Percentiles rank a stretch among this genome's conserved stretches.
Conservation (phyloP, 2,329 filamentous ascomycete species). For the Moelleriella libera region DNA sequence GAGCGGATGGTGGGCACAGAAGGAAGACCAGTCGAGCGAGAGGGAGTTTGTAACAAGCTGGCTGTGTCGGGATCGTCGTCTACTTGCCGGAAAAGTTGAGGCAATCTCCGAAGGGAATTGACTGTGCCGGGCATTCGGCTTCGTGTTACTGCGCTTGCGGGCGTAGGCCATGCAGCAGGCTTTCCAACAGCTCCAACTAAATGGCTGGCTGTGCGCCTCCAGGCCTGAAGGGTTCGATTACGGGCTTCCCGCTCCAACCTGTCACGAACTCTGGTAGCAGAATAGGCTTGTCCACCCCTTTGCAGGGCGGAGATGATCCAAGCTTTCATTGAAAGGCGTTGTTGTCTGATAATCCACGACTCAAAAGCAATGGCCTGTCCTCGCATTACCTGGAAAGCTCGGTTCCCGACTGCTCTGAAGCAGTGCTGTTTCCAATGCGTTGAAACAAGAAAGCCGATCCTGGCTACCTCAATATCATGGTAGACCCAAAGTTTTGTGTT, state of each 20-base stretch:
- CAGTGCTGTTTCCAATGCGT: background rate
- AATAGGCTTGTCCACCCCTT: conserved; percentile 21
- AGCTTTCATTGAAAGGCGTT: conserved; percentile 17
- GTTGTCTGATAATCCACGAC: conserved; percentile 16
- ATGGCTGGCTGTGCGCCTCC: conserved; percentile 12
- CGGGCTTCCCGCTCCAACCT: conserved; percentile 18
- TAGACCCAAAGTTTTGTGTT: background rate
- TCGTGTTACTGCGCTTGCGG: background rate
- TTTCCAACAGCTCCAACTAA: conserved; percentile 3
- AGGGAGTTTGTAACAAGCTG: conserved; percentile 24
- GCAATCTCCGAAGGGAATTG: conserved; percentile 12
- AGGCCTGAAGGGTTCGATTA: conserved; percentile 15
- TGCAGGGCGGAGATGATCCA: conserved; percentile 24
- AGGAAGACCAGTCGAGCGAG: conserved; percentile 28
- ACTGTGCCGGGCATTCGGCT: conserved; percentile 9
- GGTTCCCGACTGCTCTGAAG: conserved; percentile 9
- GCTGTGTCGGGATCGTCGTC: conserved; percentile 8
- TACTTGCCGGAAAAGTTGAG: conserved; percentile 10
- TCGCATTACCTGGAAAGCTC: conserved; percentile 9
- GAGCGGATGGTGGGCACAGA: conserved; percentile 20
- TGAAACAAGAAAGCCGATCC: too few relatives aligned
- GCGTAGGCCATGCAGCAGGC: background rate
- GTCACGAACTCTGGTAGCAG: conserved; percentile 16
- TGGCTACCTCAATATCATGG: too few relatives aligned
- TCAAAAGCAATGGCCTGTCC: conserved; percentile 14